A percentile compares a stretch with the other conserved stretches of the same genome.
These are phyloP conservation scores for Amylocarpus encephaloides DNA, from an alignment of 2,329 filamentous ascomycete genomes.

Conservation along the genomic window DNA sequence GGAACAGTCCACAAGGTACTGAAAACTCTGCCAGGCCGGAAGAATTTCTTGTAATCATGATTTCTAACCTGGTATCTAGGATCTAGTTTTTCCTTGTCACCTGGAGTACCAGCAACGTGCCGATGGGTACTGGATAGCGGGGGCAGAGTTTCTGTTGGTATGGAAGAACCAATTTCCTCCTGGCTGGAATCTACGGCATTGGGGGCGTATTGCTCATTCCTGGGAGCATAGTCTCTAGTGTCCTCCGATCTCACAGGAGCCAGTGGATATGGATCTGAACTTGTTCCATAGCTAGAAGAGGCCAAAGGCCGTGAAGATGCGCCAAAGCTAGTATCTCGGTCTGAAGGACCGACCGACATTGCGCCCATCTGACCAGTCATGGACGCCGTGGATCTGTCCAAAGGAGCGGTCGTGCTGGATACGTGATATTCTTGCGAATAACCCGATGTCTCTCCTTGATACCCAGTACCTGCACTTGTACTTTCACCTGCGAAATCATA, in stretches of 20 bases:
- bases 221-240: background rate
- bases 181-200: background rate
- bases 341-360: too few species aligned
- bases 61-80: constrained; percentile 15
- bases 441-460: background rate
- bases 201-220: background rate
- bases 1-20: constrained; percentile 22
- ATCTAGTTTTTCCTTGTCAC: constrained; percentile 13
- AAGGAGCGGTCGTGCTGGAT: too few species aligned
- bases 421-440: too few species aligned
- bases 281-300: too few species aligned
- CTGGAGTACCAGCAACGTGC: constrained; percentile 7
- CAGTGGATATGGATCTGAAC: background rate
- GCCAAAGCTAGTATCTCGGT: too few species aligned
- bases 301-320: too few species aligned
- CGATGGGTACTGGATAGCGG: background rate
- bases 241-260: background rate
- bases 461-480: background rate
- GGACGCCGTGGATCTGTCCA: too few species aligned
- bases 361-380: too few species aligned
- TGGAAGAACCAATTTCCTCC: background rate
- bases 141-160: background rate
- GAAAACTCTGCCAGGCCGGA: constrained; percentile 21
- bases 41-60: constrained; percentile 19
- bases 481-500: too few species aligned